A percentile compares a stretch with the other conserved stretches of the same genome.
Evolutionary conservation across 495 filamentous ascomycete species (phyloP).

Genomic region (Aspergillus olivimuriae): DNA sequence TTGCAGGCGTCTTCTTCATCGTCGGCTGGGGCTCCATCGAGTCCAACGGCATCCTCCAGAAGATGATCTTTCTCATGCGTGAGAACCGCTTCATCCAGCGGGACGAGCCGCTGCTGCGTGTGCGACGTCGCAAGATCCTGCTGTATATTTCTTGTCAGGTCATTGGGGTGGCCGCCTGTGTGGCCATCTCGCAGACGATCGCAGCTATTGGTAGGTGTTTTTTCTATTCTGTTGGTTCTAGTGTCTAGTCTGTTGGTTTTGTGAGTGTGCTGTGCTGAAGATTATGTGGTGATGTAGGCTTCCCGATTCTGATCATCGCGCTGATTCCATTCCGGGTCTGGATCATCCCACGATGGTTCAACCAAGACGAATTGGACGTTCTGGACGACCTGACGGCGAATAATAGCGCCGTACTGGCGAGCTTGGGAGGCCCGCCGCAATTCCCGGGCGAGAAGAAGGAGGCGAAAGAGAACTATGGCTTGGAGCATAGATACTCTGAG

Average conservation of each 20-base stretch:
- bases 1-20: slow-evolving; percentile 81
- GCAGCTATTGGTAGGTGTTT: slow-evolving; percentile 59
- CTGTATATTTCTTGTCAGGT: slow-evolving; percentile 68
- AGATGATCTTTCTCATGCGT: slow-evolving; percentile 57
- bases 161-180: slow-evolving; percentile 64
- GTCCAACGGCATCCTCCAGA: slow-evolving; percentile 66
- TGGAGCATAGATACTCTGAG: slow-evolving; percentile 12
- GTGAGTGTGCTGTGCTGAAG: background rate
- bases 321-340: slow-evolving; percentile 64
- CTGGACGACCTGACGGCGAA: slow-evolving; percentile 70
- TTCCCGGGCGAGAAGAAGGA: slow-evolving; percentile 16
- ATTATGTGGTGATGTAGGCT: slow-evolving; percentile 25
- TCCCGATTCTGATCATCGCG: slow-evolving; percentile 71
- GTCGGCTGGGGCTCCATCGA: slow-evolving; percentile 70
- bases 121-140: slow-evolving; percentile 47
- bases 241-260: background rate
- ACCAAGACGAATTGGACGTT: slow-evolving; percentile 52
- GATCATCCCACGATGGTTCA: slow-evolving; percentile 59
- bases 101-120: slow-evolving; percentile 51
- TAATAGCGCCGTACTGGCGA: slow-evolving; percentile 63
- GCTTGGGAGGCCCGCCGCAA: slow-evolving; percentile 57
- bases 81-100: slow-evolving; percentile 53
- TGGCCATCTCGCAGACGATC: slow-evolving; percentile 84
- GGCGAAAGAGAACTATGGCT: slow-evolving; percentile 7
- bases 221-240: background rate